phyloP scores from a whole-genome alignment of 345 rosid genomes.

The Euclidium syriacum region DNA sequence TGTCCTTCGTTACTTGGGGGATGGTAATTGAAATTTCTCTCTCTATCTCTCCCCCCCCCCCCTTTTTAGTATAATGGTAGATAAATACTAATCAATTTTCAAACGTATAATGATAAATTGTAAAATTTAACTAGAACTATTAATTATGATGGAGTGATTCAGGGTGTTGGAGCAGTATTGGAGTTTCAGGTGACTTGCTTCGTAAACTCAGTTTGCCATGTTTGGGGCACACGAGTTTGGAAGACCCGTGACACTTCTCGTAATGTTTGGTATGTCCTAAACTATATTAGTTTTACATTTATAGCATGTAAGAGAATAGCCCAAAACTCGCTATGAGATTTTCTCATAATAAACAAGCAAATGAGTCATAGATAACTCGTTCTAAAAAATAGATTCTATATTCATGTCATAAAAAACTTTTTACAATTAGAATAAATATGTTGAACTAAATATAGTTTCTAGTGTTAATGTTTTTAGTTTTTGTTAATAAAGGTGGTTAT shows the following conservation, averaged over 20 bases:
- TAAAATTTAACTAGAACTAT: no score
- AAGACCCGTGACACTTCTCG: constrained; percentile 57
- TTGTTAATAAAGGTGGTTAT: constrained; percentile 50
- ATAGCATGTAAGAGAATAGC: no score
- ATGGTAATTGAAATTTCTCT: constrained; percentile 43
- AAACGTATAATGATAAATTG: background rate
- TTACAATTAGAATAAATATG: no score
- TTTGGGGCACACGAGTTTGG: constrained; percentile 74
- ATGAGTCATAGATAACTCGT: background rate
- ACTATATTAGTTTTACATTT: background rate
- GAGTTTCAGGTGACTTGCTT: constrained; percentile 60
- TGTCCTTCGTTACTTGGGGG: constrained; percentile 69
- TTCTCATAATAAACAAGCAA: no score
- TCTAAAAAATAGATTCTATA: no score
- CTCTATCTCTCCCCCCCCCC: background rate
- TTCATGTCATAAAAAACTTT: no score
- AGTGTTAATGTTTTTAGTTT: background rate
- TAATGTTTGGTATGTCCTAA: constrained; percentile 47
- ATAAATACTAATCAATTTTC: no score
- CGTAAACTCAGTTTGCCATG: constrained; percentile 67
- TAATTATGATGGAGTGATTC: background rate
- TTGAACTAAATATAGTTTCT: no score
- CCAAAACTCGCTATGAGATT: background rate
- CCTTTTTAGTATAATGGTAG: no score
- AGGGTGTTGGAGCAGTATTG: constrained; percentile 52